These are phyloP conservation scores for Monosporascus sp. DNA, from an alignment of 2,329 filamentous ascomycete species.

Conservation along the genomic window DNA sequence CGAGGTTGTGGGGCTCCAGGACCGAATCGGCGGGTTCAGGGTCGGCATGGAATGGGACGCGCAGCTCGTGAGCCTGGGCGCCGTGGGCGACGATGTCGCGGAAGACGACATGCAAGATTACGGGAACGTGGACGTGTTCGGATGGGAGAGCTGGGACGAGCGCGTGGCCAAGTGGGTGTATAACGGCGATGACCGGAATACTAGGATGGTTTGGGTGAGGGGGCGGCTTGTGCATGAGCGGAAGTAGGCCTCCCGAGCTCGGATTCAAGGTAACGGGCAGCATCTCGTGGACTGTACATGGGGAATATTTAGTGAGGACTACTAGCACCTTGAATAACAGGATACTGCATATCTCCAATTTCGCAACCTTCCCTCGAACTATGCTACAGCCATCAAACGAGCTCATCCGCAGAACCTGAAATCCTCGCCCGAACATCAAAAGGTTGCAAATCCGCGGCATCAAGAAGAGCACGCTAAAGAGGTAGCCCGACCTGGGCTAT, in stretches of 20 bases:
- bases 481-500: no score
- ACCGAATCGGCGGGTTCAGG: conserved; percentile 73
- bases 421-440: no score
- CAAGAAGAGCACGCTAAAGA: no score
- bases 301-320: no score
- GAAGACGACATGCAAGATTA: conserved; percentile 28
- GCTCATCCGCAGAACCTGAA: no score
- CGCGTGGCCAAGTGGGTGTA: conserved; percentile 91
- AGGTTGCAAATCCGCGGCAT: no score
- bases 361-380: no score
- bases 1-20: conserved; percentile 66
- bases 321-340: no score
- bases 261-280: no score
- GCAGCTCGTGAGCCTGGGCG: conserved; percentile 66
- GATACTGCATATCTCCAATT: no score
- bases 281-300: no score
- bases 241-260: conserved; percentile 4
- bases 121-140: conserved; percentile 81
- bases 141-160: conserved; percentile 85
- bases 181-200: conserved; percentile 89
- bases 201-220: conserved; percentile 80
- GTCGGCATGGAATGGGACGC: conserved; percentile 88
- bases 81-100: conserved; percentile 37
- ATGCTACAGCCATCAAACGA: no score
- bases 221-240: conserved; percentile 72